Conservation (phyloP, 257 asterid species). For the Lycium barbarum region DNA sequence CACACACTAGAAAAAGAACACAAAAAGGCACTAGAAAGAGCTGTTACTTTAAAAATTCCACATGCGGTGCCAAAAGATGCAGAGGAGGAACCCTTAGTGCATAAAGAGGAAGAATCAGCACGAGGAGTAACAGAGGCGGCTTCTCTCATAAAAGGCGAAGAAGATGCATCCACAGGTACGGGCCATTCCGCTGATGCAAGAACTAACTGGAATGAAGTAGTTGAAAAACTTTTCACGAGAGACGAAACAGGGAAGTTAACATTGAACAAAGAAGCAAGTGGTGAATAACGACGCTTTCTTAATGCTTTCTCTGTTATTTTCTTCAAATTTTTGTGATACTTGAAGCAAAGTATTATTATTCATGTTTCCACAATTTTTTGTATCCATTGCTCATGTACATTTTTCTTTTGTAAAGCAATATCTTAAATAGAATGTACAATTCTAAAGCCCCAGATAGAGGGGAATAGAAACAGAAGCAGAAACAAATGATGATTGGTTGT, state of each 20-base stretch:
- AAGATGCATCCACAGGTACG: slow-evolving; percentile 37
- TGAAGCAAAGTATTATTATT: background rate
- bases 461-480: background rate
- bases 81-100: slow-evolving; percentile 37
- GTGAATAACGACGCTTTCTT: background rate
- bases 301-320: background rate
- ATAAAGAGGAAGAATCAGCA: slow-evolving; percentile 42
- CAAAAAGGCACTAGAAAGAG: slow-evolving; percentile 90
- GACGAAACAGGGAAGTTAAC: slow-evolving; percentile 53
- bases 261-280: slow-evolving; percentile 45
- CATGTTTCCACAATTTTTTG: slow-evolving; percentile 7
- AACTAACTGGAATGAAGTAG: slow-evolving; percentile 78
- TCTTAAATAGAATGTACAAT: background rate
- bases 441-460: background rate
- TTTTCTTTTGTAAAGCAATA: background rate
- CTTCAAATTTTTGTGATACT: background rate
- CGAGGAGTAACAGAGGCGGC: slow-evolving; percentile 42
- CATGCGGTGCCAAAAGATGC: slow-evolving; percentile 57
- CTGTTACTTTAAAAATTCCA: slow-evolving; percentile 87
- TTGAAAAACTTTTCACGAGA: slow-evolving; percentile 63
- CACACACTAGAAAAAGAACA: slow-evolving; percentile 83
- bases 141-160: slow-evolving; percentile 34
- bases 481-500: background rate
- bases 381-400: background rate
- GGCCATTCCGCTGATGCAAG: slow-evolving; percentile 40